A percentile compares a stretch with the other conserved stretches of the same genome.
Evolutionary conservation across 768 basidiomycete species (phyloP).

Genomic region (Leccinellum luteum): DNA sequence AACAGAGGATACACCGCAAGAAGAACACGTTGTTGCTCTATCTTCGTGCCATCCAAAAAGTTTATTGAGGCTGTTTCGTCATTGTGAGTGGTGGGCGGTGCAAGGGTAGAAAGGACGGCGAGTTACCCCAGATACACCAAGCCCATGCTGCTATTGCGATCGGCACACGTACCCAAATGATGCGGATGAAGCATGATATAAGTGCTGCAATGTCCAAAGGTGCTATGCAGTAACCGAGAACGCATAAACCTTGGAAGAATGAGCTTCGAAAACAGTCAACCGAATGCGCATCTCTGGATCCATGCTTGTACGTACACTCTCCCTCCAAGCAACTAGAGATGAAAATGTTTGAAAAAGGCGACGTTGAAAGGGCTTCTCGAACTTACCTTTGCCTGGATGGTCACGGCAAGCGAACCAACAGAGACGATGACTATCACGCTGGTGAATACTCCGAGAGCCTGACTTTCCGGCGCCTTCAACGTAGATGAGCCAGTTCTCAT

Average conservation of each 20-base stretch:
- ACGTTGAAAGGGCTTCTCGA: not conserved
- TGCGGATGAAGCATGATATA: slow-evolving; percentile 78
- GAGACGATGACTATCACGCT: slow-evolving; percentile 93
- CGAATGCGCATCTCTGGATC: not conserved
- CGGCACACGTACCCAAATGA: slow-evolving; percentile 85
- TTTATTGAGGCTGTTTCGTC: slow-evolving; percentile 75
- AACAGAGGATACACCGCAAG: slow-evolving; percentile 96
- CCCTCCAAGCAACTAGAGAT: slow-evolving; percentile 68
- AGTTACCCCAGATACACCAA: slow-evolving; percentile 96
- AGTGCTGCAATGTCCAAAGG: slow-evolving; percentile 90
- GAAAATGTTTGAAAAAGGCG: not conserved
- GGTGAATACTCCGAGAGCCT: slow-evolving; percentile 88
- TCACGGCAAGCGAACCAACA: slow-evolving; percentile 85
- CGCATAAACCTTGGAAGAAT: slow-evolving; percentile 96
- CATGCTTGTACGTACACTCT: slow-evolving; percentile 59
- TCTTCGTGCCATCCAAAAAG: slow-evolving; percentile 93
- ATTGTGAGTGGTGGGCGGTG: not conserved
- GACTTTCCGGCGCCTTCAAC: slow-evolving; percentile 72
- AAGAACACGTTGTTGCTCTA: slow-evolving; percentile 84
- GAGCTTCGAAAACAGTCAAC: slow-evolving; percentile 47
- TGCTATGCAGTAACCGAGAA: slow-evolving; percentile 92
- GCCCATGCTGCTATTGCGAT: slow-evolving; percentile 85
- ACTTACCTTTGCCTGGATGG: slow-evolving; percentile 89
- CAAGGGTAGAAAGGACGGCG: not conserved
- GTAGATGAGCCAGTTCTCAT: not conserved